Evolutionary conservation across 2,329 filamentous ascomycete genomes (phyloP), one percentile per base, ranked within the genome.

Genomic region (Pseudogymnoascus sp.): DNA sequence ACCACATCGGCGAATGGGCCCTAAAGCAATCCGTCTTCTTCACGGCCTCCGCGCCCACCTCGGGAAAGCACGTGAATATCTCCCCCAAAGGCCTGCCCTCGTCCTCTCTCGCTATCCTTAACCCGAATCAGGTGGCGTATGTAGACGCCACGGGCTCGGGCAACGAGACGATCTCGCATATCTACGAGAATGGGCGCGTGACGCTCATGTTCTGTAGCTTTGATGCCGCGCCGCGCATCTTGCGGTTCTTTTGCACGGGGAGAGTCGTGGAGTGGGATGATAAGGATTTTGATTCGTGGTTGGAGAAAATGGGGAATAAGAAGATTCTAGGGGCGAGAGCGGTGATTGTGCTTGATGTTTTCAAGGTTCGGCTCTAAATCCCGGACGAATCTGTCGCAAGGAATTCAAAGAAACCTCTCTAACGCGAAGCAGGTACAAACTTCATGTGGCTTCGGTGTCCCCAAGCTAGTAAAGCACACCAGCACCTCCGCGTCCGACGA

Each of bases 201-300:
- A 91, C 88, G 5, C 75, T 92, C 70, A 86, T 91, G 80, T 91
- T 92, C 75, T 87, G 82, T 71, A 85, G 83, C 21, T 89, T 88
- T 65, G 83, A 81, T 1, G 67, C 76, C 3, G 70, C 76, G 0
- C 86, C 87, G 13, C 78, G 84, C 61, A 89, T 90, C 68, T 71
- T 88, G 71, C 77, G 87, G 4, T 77, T 88, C 59, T 89, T 87
- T 71, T 88, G 86, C 71, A 78, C 69, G 7, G 82, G 82, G 4
- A 73, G 70, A 4, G 81, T 89, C 6, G 74, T 89, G 2, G 86
- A 90, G 72, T 83, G 80, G 73, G 81, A 83, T 64, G 76, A 81
- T 9, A 74, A 77, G 0, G 74, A 73, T 12, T 86, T 86, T 66
- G 67, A 71, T 2, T 69, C 69, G 1, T 73, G 81, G 62, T 62